Percentiles rank a stretch among this genome's conserved stretches.
These are phyloP conservation scores for Penicillium olsonii DNA, from an alignment of 2,329 filamentous ascomycete species.

Conservation along the genomic window DNA sequence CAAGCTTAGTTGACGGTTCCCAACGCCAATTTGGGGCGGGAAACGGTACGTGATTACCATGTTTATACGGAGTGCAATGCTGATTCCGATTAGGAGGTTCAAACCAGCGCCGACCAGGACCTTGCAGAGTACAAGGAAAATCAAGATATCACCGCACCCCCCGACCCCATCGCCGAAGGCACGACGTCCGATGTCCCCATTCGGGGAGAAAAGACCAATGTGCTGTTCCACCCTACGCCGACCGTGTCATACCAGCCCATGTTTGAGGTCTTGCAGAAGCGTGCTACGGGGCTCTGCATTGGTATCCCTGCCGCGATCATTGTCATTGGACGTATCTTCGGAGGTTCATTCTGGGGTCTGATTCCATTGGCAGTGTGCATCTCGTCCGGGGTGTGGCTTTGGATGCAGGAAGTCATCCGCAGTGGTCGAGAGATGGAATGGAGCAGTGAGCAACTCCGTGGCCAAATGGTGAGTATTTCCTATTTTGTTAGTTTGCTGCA, in stretches of 20 bases:
- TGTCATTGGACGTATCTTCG: conserved; percentile 76
- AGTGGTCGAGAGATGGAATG: conserved; percentile 84
- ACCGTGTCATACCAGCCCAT: conserved; percentile 87
- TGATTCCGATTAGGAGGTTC: conserved; percentile 54
- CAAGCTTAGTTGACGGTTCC: conserved; percentile 73
- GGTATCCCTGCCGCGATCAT: conserved; percentile 73
- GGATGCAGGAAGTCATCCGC: conserved; percentile 83
- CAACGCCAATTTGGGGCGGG: conserved; percentile 81
- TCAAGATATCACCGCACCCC: conserved; percentile 88
- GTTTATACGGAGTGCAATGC: too few relatives aligned
- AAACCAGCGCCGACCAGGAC: conserved; percentile 70
- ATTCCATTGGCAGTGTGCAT: conserved; percentile 72
- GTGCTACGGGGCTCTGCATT: conserved; percentile 69
- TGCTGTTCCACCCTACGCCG: conserved; percentile 92
- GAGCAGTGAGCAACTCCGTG: conserved; percentile 81
- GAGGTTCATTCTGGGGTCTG: conserved; percentile 73
- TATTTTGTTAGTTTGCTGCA: neutral
- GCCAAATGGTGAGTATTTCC: conserved; percentile 63
- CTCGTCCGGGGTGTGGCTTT: conserved; percentile 78
- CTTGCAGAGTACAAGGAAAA: conserved; percentile 78
- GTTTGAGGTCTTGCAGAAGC: conserved; percentile 73
- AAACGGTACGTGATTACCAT: conserved; percentile 64
- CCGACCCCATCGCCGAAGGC: conserved; percentile 78
- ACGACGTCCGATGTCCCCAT: conserved; percentile 93
- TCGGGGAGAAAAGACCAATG: conserved; percentile 92